A percentile compares a stretch with the other conserved stretches of the same genome.
These are phyloP conservation scores for Verticillium nonalfalfae DNA, from an alignment of 2,329 filamentous ascomycete genomes.

Conservation along the genomic window DNA sequence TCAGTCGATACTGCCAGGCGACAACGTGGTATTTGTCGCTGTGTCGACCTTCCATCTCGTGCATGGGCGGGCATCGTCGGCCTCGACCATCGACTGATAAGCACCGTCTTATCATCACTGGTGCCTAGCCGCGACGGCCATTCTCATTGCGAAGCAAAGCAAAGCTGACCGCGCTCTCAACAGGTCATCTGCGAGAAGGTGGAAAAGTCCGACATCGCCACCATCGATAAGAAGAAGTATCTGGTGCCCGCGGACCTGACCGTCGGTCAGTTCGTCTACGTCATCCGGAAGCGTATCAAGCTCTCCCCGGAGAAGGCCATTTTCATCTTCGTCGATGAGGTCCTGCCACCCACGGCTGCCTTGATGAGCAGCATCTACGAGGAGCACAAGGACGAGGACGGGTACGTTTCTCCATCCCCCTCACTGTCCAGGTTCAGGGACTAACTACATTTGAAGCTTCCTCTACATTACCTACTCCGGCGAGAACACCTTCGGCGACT, in stretches of 20 bases:
- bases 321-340: constrained; percentile 99
- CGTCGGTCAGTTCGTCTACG: constrained; percentile 99
- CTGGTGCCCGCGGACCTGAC: constrained; percentile 95
- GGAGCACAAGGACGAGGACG: constrained; percentile 87
- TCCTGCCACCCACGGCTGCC: constrained; percentile 90
- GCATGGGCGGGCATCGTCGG: background rate
- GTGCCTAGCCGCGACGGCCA: background rate
- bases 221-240: constrained; percentile 99
- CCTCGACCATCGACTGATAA: background rate
- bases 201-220: constrained; percentile 98
- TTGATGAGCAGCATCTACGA: constrained; percentile 99
- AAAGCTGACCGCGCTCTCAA: constrained; percentile 7
- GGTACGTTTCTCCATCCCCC: constrained; percentile 34
- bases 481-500: constrained; percentile 90
- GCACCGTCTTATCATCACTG: background rate
- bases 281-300: constrained; percentile 99
- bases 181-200: constrained; percentile 99
- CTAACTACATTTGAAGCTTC: constrained; percentile 50
- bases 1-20: background rate
- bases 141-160: background rate
- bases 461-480: constrained; percentile 99
- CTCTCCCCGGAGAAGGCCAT: constrained; percentile 99
- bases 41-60: background rate
- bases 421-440: background rate
- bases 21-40: background rate